A percentile compares a stretch with the other conserved stretches of the same genome.
Conservation (phyloP, 2,329 filamentous ascomycete genomes). For the Monilinia vaccinii-corymbosi region DNA sequence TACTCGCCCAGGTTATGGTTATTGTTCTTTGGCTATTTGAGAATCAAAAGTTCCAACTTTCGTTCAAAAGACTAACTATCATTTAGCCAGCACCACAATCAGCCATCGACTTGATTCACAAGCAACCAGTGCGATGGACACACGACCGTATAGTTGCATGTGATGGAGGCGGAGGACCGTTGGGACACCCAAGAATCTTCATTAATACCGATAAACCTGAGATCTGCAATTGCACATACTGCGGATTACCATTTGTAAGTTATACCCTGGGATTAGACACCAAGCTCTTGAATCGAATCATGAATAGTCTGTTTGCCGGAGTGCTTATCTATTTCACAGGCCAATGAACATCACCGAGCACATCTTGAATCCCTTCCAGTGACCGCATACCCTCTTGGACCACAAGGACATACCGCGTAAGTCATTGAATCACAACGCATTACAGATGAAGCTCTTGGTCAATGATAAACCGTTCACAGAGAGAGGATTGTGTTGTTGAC, state of each 20-base stretch:
- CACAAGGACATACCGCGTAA: constrained; percentile 49
- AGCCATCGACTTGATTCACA: constrained; percentile 92
- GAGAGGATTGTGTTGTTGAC: constrained; percentile 7
- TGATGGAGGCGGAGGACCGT: constrained; percentile 83
- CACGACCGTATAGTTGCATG: constrained; percentile 75
- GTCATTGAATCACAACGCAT: constrained; percentile 49
- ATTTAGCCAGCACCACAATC: constrained; percentile 74
- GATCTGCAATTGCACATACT: constrained; percentile 86
- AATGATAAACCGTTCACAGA: constrained; percentile 38
- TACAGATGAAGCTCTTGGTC: constrained; percentile 48
- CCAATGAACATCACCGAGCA: constrained; percentile 79
- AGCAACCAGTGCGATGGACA: constrained; percentile 88
- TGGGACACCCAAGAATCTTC: constrained; percentile 87
- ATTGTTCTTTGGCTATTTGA: background rate
- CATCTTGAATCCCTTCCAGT: constrained; percentile 73
- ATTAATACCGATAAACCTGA: constrained; percentile 98
- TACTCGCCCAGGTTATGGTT: background rate
- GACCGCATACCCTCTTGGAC: constrained; percentile 71
- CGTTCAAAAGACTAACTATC: constrained; percentile 26
- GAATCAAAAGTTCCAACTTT: too few relatives aligned
- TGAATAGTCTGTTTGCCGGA: background rate
- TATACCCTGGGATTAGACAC: background rate
- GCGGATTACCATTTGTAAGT: constrained; percentile 78
- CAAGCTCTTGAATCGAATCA: background rate
- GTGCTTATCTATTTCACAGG: constrained; percentile 41